phyloP scores from a whole-genome alignment of 2,329 filamentous ascomycete species.

The Epichloe festucae region DNA sequence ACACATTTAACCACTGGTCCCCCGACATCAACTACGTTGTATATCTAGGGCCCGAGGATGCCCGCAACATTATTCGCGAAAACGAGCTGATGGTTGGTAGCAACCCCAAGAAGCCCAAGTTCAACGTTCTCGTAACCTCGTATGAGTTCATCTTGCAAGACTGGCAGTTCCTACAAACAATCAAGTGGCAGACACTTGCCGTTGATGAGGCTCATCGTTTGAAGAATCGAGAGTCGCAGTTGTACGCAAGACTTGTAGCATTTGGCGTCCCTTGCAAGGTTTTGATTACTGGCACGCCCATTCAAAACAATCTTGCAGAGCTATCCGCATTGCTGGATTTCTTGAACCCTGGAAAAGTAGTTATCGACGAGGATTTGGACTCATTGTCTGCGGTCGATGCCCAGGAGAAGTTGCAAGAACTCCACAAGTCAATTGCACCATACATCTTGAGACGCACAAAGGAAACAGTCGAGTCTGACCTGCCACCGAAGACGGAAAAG shows the following conservation, averaged over 20 bases:
- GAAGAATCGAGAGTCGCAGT: conserved; percentile 90
- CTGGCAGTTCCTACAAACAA: conserved; percentile 67
- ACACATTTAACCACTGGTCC: conserved; percentile 94
- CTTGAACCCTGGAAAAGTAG: conserved; percentile 83
- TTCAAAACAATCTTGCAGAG: conserved; percentile 93
- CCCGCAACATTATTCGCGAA: conserved; percentile 77
- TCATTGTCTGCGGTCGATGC: conserved; percentile 63
- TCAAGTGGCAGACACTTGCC: conserved; percentile 96
- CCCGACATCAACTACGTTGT: conserved; percentile 95
- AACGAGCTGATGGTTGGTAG: conserved; percentile 80
- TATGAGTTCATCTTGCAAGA: conserved; percentile 94
- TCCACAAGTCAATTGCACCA: conserved; percentile 79
- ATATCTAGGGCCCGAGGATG: conserved; percentile 80
- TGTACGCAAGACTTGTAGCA: conserved; percentile 73
- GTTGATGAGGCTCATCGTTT: conserved; percentile 94
- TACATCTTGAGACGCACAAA: conserved; percentile 95
- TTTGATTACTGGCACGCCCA: conserved; percentile 90
- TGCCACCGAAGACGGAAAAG: conserved; percentile 95
- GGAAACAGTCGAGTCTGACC: conserved; percentile 90
- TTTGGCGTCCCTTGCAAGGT: conserved; percentile 83
- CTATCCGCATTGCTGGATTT: conserved; percentile 90
- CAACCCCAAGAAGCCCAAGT: conserved; percentile 80
- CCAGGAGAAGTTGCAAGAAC: conserved; percentile 71
- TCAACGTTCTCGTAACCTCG: conserved; percentile 94
- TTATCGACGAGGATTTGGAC: conserved; percentile 86